A percentile compares a stretch with the other conserved stretches of the same genome.
phyloP scores from a whole-genome alignment of 192 early-diverging fungal genomes.

The Rhizophagus prolifer region DNA sequence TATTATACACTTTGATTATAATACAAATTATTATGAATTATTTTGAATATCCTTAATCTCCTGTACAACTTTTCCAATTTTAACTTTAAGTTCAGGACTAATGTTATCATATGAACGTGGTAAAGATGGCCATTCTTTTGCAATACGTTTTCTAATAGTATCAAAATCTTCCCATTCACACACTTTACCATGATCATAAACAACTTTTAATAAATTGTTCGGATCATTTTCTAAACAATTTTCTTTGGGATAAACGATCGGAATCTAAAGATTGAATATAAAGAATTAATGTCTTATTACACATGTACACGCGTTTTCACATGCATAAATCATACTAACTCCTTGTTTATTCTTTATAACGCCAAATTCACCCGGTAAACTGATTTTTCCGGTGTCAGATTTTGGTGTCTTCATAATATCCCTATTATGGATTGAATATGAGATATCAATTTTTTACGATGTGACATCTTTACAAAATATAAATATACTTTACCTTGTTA shows the following conservation, averaged over 20 bases:
- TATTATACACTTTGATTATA: no score
- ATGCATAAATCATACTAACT: constrained; percentile 31
- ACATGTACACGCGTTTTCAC: background rate
- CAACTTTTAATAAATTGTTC: constrained; percentile 51
- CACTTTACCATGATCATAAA: constrained; percentile 66
- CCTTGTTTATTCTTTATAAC: constrained; percentile 44
- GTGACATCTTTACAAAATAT: no score
- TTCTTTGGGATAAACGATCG: constrained; percentile 43
- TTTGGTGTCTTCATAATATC: constrained; percentile 90
- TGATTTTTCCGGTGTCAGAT: constrained; percentile 66
- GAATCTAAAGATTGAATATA: constrained; percentile 36
- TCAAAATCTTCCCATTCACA: constrained; percentile 64
- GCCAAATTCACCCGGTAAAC: constrained; percentile 70
- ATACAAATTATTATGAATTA: background rate
- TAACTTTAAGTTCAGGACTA: constrained; percentile 35
- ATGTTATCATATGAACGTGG: constrained; percentile 47
- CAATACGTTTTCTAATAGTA: constrained; percentile 52
- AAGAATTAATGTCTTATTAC: no score
- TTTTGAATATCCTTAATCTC: background rate
- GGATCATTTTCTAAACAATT: constrained; percentile 31
- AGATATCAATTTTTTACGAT: constrained; percentile 14
- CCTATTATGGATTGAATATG: constrained; percentile 27
- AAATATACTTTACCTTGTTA: no score
- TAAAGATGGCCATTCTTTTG: constrained; percentile 54
- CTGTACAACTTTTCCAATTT: constrained; percentile 31